Evolutionary conservation across 2,329 filamentous ascomycete genomes (phyloP), one percentile per base, ranked within the genome.

Genomic region (Byssothecium circinans): DNA sequence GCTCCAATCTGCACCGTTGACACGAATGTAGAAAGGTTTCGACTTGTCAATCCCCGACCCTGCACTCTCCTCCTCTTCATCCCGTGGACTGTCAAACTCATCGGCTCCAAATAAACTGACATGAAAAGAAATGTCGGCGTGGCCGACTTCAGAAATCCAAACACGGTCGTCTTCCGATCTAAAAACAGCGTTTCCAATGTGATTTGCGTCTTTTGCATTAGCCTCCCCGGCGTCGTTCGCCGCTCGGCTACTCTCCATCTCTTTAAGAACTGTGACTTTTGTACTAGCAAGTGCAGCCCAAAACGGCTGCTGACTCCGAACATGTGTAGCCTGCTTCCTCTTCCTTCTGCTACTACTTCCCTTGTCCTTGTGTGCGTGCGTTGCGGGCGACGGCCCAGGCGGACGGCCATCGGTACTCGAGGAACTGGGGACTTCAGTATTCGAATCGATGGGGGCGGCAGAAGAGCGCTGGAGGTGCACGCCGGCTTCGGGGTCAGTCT

Each of bases 271-370:
- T 61, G 94, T 92, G 68, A 96, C 91, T 79, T 96, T 96, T 66
- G 91, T 96, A 74, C 90, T 96, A 42, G 91, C 91, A 60, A 96
- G 82, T 39, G 91, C 91, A 55, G 91, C 90, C 91, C 91, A 96
- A 56, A 96, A 82, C 40, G 91, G 91, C 74, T 96, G 91, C 66
- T 90, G 86, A 69, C 90, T 89, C 70, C 91, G 82, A 58, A 95
- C 90, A 71, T 94, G 89, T 49, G 90, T 91, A 66, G 89, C 92
- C 74, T 95, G 90, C 75, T 94, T 92, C 74, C 88, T 84, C 75
- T 89, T 87, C 75, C 90, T 94, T 74, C 94, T 95, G 54, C 81
- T 95, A 57, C 81, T 70, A 66, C 84, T 76, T 74, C 81, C 67
- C 72, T 74, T 83, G 70, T 80, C 80, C 71, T 76, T 83, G 65